phyloP scores from a whole-genome alignment of 2,329 filamentous ascomycete species.

The Blastomyces silverae region DNA sequence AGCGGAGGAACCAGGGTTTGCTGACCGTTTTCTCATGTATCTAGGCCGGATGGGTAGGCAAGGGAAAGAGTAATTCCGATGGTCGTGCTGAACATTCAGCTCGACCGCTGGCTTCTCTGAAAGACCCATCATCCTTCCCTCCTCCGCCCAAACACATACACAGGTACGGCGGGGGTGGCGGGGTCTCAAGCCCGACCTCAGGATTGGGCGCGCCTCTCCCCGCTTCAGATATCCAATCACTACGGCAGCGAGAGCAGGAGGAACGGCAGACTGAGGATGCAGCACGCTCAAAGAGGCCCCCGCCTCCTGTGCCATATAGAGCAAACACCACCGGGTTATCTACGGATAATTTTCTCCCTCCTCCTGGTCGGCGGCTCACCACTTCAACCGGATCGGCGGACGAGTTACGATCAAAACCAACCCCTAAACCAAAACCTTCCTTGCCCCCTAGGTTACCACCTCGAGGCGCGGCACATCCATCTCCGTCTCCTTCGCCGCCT shows the following conservation, averaged over 20 bases:
- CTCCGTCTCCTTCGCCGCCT: constrained; percentile 40
- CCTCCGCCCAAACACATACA: constrained; percentile 66
- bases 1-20: not conserved
- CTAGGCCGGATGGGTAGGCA: constrained; percentile 54
- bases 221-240: constrained; percentile 32
- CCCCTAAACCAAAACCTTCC: constrained; percentile 45
- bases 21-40: constrained; percentile 9
- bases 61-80: constrained; percentile 42
- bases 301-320: constrained; percentile 59
- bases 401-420: constrained; percentile 25
- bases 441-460: constrained; percentile 67
- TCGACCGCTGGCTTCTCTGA: constrained; percentile 61
- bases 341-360: constrained; percentile 62
- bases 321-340: constrained; percentile 64
- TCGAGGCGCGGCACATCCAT: constrained; percentile 51
- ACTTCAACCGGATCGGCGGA: constrained; percentile 24
- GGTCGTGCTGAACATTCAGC: constrained; percentile 48
- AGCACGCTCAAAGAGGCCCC: constrained; percentile 36
- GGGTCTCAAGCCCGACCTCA: constrained; percentile 39
- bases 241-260: constrained; percentile 29
- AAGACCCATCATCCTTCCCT: constrained; percentile 70
- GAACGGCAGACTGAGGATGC: constrained; percentile 27
- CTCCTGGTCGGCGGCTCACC: constrained; percentile 51
- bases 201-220: constrained; percentile 42
- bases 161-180: constrained; percentile 44